Evolutionary conservation across 331 rosid genomes (phyloP), one percentile per base, ranked within the genome.

Genomic region (Prunus yedoensis): DNA sequence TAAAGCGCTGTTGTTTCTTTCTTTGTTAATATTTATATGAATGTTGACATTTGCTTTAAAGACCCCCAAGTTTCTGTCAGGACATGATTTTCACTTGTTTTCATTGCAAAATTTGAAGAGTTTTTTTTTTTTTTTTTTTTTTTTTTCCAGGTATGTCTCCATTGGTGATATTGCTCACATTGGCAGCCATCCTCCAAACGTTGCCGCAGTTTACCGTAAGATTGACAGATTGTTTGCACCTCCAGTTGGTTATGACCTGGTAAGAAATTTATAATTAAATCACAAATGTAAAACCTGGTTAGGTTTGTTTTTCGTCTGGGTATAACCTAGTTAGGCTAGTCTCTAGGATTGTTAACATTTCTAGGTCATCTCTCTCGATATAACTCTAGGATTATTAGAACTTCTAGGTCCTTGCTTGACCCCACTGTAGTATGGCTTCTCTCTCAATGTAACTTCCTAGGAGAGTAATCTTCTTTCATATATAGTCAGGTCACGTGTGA

Each of bases 181-280:
- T 73, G 97, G 99, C 70, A 83, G 47, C 80, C 97, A 95, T 82
- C 96, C 99, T 77, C 99, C 99, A 53, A 92, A 87, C 66, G 97
- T 92, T 81, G 97, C 97, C 70, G 99, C 97, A 75, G 87, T 92
- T 57, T 95, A 95, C 81, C 90, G 86, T 75, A 83, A 92, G 62
- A 72, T 87, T 66, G 97, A 90, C 80, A 86, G 84, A 79, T 56
- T 68, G 80, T 95, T 92, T 65, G 86, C 88, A 70, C 89, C 64
- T 80, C 99, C 99, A 3, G 28, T 88, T 70, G 99, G 99, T 27
- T 95, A 89, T 79, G 99, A 95, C 79, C 89, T 95, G 94, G 99
- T 95, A 86, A 86, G 95, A 65, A 75, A 82, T 23, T 30, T 75
- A 27, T 43, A 20, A 20, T 56, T 10, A 12, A 38, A 38, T 5